Evolutionary conservation across 2,329 filamentous ascomycete genomes (phyloP).

Genomic region (Catunica adiposa): DNA sequence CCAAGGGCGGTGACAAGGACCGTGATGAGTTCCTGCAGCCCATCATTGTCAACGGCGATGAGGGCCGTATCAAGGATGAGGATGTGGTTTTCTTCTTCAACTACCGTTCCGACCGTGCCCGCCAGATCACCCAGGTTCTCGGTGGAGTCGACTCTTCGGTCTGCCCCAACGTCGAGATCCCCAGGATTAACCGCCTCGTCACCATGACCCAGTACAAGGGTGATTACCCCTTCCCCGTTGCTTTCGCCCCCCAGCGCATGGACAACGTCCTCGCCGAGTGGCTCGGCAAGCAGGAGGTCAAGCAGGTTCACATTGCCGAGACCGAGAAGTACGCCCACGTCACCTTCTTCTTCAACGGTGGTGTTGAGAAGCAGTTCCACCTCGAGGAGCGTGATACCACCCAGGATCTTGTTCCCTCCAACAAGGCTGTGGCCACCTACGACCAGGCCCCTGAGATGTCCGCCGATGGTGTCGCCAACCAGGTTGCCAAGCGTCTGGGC

Average conservation of each 20-base stretch:
- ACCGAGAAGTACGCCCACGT: constrained; percentile 99
- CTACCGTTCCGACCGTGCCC: constrained; percentile 94
- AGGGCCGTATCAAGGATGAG: constrained; percentile 71
- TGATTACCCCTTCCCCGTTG: constrained; percentile 81
- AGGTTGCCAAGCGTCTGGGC: constrained; percentile 70
- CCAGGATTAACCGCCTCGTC: constrained; percentile 66
- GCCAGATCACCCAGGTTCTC: constrained; percentile 87
- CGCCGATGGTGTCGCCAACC: constrained; percentile 73
- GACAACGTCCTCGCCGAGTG: constrained; percentile 96
- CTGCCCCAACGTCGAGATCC: constrained; percentile 79
- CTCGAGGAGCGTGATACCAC: constrained; percentile 78
- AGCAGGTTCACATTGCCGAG: constrained; percentile 94
- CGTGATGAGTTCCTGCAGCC: constrained; percentile 97
- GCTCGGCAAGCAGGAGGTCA: constrained; percentile 71
- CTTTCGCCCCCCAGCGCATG: constrained; percentile 91
- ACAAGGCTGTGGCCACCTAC: constrained; percentile 81
- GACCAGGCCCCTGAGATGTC: constrained; percentile 94
- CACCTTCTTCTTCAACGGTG: constrained; percentile 99
- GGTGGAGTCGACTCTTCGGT: constrained; percentile 86
- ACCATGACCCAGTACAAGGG: constrained; percentile 99
- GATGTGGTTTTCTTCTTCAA: constrained; percentile 99
- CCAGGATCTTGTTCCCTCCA: constrained; percentile 66
- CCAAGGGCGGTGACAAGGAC: constrained; percentile 49
- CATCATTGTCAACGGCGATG: constrained; percentile 81
- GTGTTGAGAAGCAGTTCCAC: constrained; percentile 89